Percentiles rank a stretch among this genome's conserved stretches.
Conservation (phyloP, 179 eudicot species). For the Vitellaria paradoxa region DNA sequence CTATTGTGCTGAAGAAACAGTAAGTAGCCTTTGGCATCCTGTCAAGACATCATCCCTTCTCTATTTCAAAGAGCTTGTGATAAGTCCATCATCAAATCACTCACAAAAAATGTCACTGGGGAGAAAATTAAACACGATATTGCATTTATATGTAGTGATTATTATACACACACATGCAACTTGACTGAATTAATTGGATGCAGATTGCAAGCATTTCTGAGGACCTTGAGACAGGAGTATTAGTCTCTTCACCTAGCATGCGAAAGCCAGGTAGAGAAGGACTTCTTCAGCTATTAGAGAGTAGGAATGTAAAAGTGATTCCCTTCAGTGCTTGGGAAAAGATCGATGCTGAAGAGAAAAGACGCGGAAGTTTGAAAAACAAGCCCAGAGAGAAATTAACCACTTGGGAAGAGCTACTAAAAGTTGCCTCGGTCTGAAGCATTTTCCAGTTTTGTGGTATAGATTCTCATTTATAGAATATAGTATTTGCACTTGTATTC, state of each 20-base stretch:
- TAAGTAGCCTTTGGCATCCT: conserved; percentile 28
- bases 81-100: too few species aligned
- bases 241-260: conserved; percentile 37
- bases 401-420: conserved; percentile 67
- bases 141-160: neutral
- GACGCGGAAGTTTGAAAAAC: conserved; percentile 58
- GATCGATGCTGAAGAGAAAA: conserved; percentile 75
- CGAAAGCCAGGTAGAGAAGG: conserved; percentile 83
- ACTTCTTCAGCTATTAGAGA: conserved; percentile 56
- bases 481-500: neutral
- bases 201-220: conserved; percentile 76
- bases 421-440: conserved; percentile 52
- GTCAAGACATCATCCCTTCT: neutral
- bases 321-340: conserved; percentile 82
- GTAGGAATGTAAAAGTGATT: conserved; percentile 50
- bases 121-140: neutral
- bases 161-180: neutral
- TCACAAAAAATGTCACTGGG: neutral
- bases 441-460: neutral
- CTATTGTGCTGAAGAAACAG: conserved; percentile 94
- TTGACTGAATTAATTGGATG: neutral
- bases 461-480: neutral
- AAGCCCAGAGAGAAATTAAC: conserved; percentile 80
- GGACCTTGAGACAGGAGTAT: conserved; percentile 53
- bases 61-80: too few species aligned